Base-by-base conservation (phyloP, 768 basidiomycete genomes). In the Kwoniella newhampshirensis region DNA sequence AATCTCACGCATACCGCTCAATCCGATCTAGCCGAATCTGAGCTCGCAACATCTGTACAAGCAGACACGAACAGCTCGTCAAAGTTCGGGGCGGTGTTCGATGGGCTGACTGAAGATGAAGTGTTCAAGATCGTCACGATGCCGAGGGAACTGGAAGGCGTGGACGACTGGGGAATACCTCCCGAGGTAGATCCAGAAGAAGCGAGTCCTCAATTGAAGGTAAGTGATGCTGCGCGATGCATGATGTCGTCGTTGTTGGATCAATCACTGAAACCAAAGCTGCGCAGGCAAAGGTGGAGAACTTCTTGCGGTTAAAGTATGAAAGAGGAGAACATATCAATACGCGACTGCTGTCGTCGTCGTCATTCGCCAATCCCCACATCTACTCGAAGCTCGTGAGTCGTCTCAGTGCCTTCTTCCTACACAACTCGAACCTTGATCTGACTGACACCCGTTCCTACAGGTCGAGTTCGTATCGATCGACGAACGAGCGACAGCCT, bases 281-380 rank as follows among this genome's bases (percentile, higher is more conserved):
- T n/a, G n/a, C 41, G 15, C 69, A 94, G 92, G 80, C 84, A 0
- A 97, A 96, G 75, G 82, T 96, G 21, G 78, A 82, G 0, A 85
- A 87, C 49, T 98, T 96, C 67, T 82, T 86, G 54, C 68, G 80
- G 0, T 81, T 97, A 44, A 90, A 91, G 74, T 77, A 79, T 26
- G 82, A 86, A 1, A 82, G 83, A 66, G 87, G 88, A 1, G 85
- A 86, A 64, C 92, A 96, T 75, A 97, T 96, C 79, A 99, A 98
- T 75, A 91, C 96, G 75, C 89, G 89, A 1, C 82, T 99, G 39
- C 90, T 97, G 86, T 84, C 86, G 7, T 90, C 88, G 64, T 86
- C 90, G 41, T 86, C 91, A 3, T 99, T 98, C 78, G 85, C 91
- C 25, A 99, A 99, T 70, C 94, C 94, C 0, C 90, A 96, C 70